A percentile compares a stretch with the other conserved stretches of the same genome.
These are phyloP conservation scores for Linnemannia exigua DNA, from an alignment of 192 early-diverging fungal species.

Conservation along the genomic window DNA sequence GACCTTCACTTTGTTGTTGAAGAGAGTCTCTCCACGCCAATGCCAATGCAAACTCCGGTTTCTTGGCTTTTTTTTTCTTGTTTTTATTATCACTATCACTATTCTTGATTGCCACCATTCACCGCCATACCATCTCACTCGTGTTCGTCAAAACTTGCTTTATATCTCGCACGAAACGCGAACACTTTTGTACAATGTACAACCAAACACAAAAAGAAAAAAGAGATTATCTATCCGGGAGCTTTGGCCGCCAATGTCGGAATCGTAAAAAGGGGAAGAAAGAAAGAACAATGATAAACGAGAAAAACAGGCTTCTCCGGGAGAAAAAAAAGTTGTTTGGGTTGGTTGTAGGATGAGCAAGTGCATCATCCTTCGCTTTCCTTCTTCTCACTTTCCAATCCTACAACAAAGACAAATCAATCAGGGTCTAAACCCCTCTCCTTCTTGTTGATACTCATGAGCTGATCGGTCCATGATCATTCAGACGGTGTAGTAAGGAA, in stretches of 20 bases:
- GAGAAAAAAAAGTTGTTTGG: constrained; percentile 3
- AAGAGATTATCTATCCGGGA: constrained; percentile 5
- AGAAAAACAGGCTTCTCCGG: background rate
- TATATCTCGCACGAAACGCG: background rate
- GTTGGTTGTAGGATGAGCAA: background rate
- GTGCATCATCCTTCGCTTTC: background rate
- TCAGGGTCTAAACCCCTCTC: background rate
- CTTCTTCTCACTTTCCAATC: background rate
- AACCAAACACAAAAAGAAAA: constrained; percentile 1
- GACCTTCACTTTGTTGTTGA: background rate
- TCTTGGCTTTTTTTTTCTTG: background rate
- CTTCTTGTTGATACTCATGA: constrained; percentile 5
- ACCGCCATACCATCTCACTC: background rate
- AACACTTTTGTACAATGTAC: background rate
- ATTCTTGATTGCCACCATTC: too few species aligned
- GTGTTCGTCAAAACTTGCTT: background rate
- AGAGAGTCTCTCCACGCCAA: background rate
- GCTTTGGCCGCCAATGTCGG: constrained; percentile 9
- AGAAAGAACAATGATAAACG: background rate
- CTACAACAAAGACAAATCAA: background rate
- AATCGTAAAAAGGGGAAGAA: background rate
- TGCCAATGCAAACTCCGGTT: background rate
- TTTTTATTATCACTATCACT: too few species aligned
- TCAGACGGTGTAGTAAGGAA: constrained; percentile 11
- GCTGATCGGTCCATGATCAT: constrained; percentile 23